A percentile compares a stretch with the other conserved stretches of the same genome.
Evolutionary conservation across 2,329 filamentous ascomycete genomes (phyloP).

Genomic region (Xylaria sp.): DNA sequence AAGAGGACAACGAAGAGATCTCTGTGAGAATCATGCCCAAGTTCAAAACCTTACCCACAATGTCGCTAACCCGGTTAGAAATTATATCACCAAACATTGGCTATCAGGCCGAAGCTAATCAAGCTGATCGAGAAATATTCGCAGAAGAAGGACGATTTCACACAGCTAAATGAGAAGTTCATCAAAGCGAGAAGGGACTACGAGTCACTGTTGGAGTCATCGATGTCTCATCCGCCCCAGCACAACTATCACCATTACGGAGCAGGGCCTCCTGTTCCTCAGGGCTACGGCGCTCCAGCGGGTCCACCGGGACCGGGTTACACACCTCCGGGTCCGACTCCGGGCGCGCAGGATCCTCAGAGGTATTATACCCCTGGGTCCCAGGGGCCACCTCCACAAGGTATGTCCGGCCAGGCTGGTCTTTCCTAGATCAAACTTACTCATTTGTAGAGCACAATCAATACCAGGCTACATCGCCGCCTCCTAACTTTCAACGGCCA

Average conservation of each 20-base stretch:
- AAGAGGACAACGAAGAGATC: conserved; percentile 97
- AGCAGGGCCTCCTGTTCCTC: conserved; percentile 62
- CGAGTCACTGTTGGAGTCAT: conserved; percentile 92
- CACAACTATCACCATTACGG: conserved; percentile 78
- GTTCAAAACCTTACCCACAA: neutral
- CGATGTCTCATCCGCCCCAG: conserved; percentile 93
- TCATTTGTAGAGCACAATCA: conserved; percentile 56
- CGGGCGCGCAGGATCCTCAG: conserved; percentile 68
- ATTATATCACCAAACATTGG: conserved; percentile 90
- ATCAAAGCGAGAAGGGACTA: conserved; percentile 98
- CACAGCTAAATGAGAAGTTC: conserved; percentile 98
- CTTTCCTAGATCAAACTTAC: conserved; percentile 41
- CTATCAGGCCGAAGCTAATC: conserved; percentile 95
- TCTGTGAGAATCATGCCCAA: conserved; percentile 65
- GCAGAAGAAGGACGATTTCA: conserved; percentile 99
- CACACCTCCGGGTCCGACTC: conserved; percentile 56
- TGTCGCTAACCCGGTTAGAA: conserved; percentile 61
- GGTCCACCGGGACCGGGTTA: conserved; percentile 51
- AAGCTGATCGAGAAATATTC: conserved; percentile 99
- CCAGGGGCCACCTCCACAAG: conserved; percentile 53
- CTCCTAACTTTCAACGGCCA: conserved; percentile 66
- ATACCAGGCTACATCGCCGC: conserved; percentile 59
- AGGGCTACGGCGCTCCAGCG: conserved; percentile 57
- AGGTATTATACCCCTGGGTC: conserved; percentile 75
- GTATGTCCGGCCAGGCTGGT: conserved; percentile 48